phyloP scores from a whole-genome alignment of 2,329 filamentous ascomycete species.

The Claviceps spartinae region DNA sequence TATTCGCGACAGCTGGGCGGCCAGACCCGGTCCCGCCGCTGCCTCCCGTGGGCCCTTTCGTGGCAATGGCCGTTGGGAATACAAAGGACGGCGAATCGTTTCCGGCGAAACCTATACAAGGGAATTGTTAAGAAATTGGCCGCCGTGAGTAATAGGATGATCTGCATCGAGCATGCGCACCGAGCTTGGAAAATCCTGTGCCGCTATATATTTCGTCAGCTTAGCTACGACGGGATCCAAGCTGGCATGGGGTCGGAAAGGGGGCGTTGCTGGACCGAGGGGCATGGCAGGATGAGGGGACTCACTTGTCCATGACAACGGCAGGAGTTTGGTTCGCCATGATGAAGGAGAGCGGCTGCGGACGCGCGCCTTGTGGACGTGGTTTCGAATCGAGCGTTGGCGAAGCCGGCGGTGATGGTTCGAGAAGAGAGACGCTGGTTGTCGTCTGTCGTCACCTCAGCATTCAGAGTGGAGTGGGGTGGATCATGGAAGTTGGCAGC shows the following conservation, averaged over 20 bases:
- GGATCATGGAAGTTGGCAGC: conserved; percentile 1
- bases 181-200: conserved; percentile 98
- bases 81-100: conserved; percentile 99
- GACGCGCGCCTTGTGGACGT: conserved; percentile 9
- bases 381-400: background rate
- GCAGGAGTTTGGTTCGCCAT: conserved; percentile 99
- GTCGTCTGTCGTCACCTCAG: conserved; percentile 8
- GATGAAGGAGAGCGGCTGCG: conserved; percentile 14
- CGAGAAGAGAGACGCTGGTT: background rate
- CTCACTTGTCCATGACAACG: conserved; percentile 99
- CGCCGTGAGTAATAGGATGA: background rate
- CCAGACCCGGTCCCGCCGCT: conserved; percentile 69
- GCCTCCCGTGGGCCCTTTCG: conserved; percentile 64
- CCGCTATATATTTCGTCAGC: conserved; percentile 49
- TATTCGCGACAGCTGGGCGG: conserved; percentile 80
- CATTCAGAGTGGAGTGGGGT: conserved; percentile 5
- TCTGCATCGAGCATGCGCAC: conserved; percentile 35
- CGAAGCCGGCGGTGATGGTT: conserved; percentile 3
- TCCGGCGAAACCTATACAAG: conserved; percentile 75
- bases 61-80: conserved; percentile 96
- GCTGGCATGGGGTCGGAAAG: conserved; percentile 12
- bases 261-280: conserved; percentile 13
- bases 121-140: conserved; percentile 13
- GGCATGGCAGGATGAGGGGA: conserved; percentile 21
- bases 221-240: conserved; percentile 15